Base-by-base conservation (phyloP, 345 rosid genomes). In the Lepidium aucheri region DNA sequence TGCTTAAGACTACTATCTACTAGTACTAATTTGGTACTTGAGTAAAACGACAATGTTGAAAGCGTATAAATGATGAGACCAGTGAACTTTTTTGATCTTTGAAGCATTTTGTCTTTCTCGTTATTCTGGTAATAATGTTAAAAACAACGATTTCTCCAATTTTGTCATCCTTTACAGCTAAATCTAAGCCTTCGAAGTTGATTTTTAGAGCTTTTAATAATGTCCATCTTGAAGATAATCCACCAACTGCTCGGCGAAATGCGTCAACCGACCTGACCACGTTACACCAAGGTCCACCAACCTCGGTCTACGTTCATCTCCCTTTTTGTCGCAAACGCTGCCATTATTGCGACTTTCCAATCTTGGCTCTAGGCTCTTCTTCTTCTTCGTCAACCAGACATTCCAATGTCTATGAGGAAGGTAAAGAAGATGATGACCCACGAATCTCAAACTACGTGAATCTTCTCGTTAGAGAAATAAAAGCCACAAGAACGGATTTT, bases 241-340 rank as follows among this genome's bases (percentile, higher is more conserved):
- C 80, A 60, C 87, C 78, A 82, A 28, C 78, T 80, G 83, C 72
- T 93, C 90, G 74, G 74, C 85, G 68, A 79, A 93, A 93, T 86
- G 90, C 82, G 77, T 76, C 88, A 81, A 67, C 70, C 58, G 76
- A 68, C 18, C 32, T 78, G 33, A 58, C 82, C 20, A 41, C 82
- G 1, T n/a, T 69, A 51, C 72, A 75, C 44, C 73, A 68, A 55
- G 77, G 68, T 0, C 76, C 91, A 6, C 95, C 98, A 41, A 78
- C 86, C 15, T 85, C 94, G 2, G 98, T 85, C 44, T 90, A 86
- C 80, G 51, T 90, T 24, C 99, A 90, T 79, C 96, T 94, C 46
- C 99, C 96, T 0, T 94, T 90, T 80, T 88, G 97, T 52, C 89
- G 99, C 65, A 94, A 90, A 78, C 97, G 96, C 49, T 93, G 98